phyloP scores from a whole-genome alignment of 495 filamentous ascomycete species.

The Cryomyces minteri region DNA sequence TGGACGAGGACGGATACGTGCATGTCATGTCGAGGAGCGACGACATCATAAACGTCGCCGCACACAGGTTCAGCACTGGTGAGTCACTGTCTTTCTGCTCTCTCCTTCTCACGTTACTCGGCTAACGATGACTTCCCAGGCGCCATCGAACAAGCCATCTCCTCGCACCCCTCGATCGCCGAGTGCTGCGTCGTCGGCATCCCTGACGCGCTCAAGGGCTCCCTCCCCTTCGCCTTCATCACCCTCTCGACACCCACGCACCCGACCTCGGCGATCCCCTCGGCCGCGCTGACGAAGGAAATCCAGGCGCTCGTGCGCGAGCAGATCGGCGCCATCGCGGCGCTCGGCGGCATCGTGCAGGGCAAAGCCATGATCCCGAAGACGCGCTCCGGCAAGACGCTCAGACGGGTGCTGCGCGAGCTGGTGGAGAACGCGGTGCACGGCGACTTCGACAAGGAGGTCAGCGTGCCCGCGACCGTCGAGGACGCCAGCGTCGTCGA shows the following conservation, averaged over 20 bases:
- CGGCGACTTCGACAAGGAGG: slow-evolving; percentile 30
- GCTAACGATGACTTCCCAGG: slow-evolving; percentile 22
- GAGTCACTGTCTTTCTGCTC: slow-evolving; percentile 12
- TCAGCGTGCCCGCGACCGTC: slow-evolving; percentile 39
- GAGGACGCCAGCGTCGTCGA: slow-evolving; percentile 39
- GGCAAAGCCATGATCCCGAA: slow-evolving; percentile 84
- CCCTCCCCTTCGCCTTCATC: slow-evolving; percentile 80
- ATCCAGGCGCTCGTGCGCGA: slow-evolving; percentile 50
- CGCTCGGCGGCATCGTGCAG: slow-evolving; percentile 65
- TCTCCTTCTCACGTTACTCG: neutral
- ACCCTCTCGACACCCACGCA: slow-evolving; percentile 32
- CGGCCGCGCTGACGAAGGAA: slow-evolving; percentile 33
- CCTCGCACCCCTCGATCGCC: slow-evolving; percentile 54
- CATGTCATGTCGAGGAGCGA: slow-evolving; percentile 75
- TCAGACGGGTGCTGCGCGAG: slow-evolving; percentile 63
- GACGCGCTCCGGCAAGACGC: slow-evolving; percentile 74
- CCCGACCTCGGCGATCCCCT: slow-evolving; percentile 25
- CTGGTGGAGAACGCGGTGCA: slow-evolving; percentile 46
- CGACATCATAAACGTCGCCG: slow-evolving; percentile 91
- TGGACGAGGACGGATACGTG: slow-evolving; percentile 68
- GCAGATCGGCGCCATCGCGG: slow-evolving; percentile 77
- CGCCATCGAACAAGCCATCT: slow-evolving; percentile 76
- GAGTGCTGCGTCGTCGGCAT: slow-evolving; percentile 77
- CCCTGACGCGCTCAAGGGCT: slow-evolving; percentile 72
- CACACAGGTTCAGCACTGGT: slow-evolving; percentile 83